A percentile compares a stretch with the other conserved stretches of the same genome.
phyloP scores from a whole-genome alignment of 1,284 basidiomycete genomes.

The Rhodotorula sp. region DNA sequence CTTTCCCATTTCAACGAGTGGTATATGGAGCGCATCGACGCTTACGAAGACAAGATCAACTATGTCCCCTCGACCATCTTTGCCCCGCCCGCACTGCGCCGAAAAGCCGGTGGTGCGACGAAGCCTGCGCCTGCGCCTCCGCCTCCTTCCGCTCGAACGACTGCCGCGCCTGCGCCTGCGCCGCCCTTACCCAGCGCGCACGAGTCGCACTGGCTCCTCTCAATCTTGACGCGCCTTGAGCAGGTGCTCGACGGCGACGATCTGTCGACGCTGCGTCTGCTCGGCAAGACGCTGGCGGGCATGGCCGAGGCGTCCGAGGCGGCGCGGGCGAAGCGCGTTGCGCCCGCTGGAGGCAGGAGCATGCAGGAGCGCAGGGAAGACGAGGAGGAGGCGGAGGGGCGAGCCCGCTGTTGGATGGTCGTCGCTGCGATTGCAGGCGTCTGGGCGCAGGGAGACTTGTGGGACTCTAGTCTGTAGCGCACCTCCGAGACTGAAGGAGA shows the following conservation, averaged over 20 bases:
- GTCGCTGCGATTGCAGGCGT: slow-evolving; percentile 68
- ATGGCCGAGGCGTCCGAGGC: slow-evolving; percentile 53
- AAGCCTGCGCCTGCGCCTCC: neutral
- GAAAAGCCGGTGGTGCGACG: slow-evolving; percentile 4
- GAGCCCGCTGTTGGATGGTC: slow-evolving; percentile 78
- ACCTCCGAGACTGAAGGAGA: neutral
- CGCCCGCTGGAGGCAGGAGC: slow-evolving; percentile 17
- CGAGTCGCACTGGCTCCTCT: slow-evolving; percentile 82
- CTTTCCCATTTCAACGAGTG: slow-evolving; percentile 79
- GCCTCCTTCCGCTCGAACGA: neutral
- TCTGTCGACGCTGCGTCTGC: slow-evolving; percentile 70
- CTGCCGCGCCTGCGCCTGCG: slow-evolving; percentile 31
- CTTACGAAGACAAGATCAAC: slow-evolving; percentile 47
- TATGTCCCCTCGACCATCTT: slow-evolving; percentile 43
- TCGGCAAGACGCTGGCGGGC: slow-evolving; percentile 71
- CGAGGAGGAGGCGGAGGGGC: slow-evolving; percentile 51
- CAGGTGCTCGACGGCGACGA: slow-evolving; percentile 72
- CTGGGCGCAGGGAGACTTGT: slow-evolving; percentile 85
- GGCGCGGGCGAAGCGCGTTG: slow-evolving; percentile 10
- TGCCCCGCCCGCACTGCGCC: slow-evolving; percentile 33
- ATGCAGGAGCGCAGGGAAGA: slow-evolving; percentile 32
- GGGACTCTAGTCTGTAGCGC: slow-evolving; percentile 59
- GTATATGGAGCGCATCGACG: slow-evolving; percentile 65
- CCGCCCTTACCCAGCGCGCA: slow-evolving; percentile 60
- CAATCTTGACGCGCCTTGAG: slow-evolving; percentile 71